Evolutionary conservation across 768 basidiomycete species (phyloP), one percentile per base, ranked within the genome.

Genomic region (Suillus placidus): DNA sequence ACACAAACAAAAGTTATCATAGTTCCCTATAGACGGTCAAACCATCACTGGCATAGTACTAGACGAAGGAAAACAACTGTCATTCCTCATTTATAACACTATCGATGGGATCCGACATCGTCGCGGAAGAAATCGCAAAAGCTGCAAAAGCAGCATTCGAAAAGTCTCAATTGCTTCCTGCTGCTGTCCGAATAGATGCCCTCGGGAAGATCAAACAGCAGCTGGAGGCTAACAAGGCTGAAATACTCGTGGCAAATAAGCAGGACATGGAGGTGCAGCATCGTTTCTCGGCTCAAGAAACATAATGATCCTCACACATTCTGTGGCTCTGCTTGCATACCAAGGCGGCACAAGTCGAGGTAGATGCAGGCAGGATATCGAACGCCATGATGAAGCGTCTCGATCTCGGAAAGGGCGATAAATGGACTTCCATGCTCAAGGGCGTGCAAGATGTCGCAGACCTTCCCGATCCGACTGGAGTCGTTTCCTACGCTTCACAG

Each of bases 371-470:
- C 0, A 87, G 87, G 16, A 93, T 99, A 83, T 91, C 95, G 0
- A 81, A 82, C 3, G 87, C 96, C 7, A 79, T 99, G 61, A 79
- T 96, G n/a, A 93, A 91, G 56, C 88, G 97, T 23, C 82, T 99
- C 32, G 94, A 97, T 74, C 84, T 94, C 63, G 80, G 79, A 72
- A 86, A 82, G 64, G 85, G 86, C 40, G 94, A 93, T 72, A 99
- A 99, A 78, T 99, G 94, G 92, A 90, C 93, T 34, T 87, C 92
- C 0, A 97, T 99, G 94, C 82, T 98, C 6, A 88, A 93, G 68
- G 97, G 97, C 18, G 84, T 99, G 45, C 73, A 84, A 12, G 95
- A 97, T 71, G 97, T 99, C 26, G 93, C 93, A 37, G 77, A 80
- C 9, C 86, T 99, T 38, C 88, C 90, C 0, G 92, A 95, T 75